Base-by-base conservation (phyloP, 345 rosid genomes). In the Capsella bursapastoris region DNA sequence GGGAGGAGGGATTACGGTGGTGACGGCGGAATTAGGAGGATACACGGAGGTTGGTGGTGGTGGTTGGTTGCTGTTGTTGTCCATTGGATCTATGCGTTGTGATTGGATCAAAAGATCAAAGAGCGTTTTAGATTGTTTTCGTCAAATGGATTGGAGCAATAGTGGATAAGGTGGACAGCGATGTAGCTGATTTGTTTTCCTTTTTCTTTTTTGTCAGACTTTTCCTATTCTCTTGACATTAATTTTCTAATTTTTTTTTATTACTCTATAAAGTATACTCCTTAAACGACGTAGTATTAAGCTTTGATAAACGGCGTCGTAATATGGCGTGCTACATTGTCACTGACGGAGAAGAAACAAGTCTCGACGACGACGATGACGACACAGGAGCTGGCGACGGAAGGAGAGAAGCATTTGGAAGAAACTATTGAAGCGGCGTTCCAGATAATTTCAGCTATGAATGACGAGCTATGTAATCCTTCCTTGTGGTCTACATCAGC, bases 391-490 rank as follows among this genome's bases (percentile, higher is more conserved):
- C 85, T 96, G 5, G 98, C 99, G 29, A 79, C 82, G 49, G 98
- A 89, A 64, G 98, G 98, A 27, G 92, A 89, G 79, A 90, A 83
- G 83, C 88, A 90, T 82, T 82, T 96, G 8, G 92, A 96, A 74
- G 93, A 92, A 53, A 96, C 96, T 12, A 88, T 96, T 28, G 87
- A 89, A 77, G 87, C 98, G 1, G 98, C 96, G 13, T 92, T 82
- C 75, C 90, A 84, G 79, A 89, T 96, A 28, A 87, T 96, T 69
- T 82, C 88, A 45, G 87, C 96, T 74, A 92, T 90, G 93, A 92
- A 92, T 79, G 95, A 92, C 70, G 98, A 92, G 89, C 97, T 96
- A 43, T 92, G 98, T 78, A 92, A 90, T 65, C 91, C 96, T 1
- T 59, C 88, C 53, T 75, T 92, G 32, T 95, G 99, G 99, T 83